Evolutionary conservation across 495 filamentous ascomycete genomes (phyloP), one percentile per base, ranked within the genome.

Genomic region (Aspergillus ellipticus): DNA sequence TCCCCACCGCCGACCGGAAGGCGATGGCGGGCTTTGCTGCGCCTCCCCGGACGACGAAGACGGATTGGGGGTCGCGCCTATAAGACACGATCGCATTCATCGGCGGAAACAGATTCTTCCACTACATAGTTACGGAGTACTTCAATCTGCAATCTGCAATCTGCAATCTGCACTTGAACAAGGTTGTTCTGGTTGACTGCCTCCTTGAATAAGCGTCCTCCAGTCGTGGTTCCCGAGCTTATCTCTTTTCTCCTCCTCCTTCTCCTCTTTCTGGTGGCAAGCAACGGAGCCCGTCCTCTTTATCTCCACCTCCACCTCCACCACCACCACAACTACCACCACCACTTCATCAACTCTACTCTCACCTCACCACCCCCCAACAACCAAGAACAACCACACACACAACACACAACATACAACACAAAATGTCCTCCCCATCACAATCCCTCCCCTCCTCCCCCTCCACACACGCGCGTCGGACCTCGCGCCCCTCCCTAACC

Each of bases 401-500:
- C 28, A 11, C 13, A 37, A 37, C 33, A 37, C 33, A 47, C 19
- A 19, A 17, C 29, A 56, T n/a, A 13, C n/a, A 42, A 53, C 22
- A 22, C 53, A 57, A 35, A 49, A 71, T 71, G 68, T 50, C 49
- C 3, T 65, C 70, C 2, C 60, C 68, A 24, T 64, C 67, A 10
- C 54, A 43, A 52, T 68, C 66, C 3, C 45, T 66, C 47, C 54
- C 57, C 28, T 64, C 64, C 2, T 68, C 67, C 33, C 67, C 70
- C 22, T 63, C 63, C 4, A 57, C 61, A 55, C 42, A 79, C 70
- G 47, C 78, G 74, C 58, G 73, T 77, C 45, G 56, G 24, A 59
- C 82, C 74, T 51, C 74, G 70, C 78, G 53, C 47, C 62, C 83
- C 39, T 78, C 79, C n/a, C 82, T 94, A 51, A 86, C 85, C 4